Evolutionary conservation across 2,329 filamentous ascomycete species (phyloP).

Genomic region (Cercospora sp.): DNA sequence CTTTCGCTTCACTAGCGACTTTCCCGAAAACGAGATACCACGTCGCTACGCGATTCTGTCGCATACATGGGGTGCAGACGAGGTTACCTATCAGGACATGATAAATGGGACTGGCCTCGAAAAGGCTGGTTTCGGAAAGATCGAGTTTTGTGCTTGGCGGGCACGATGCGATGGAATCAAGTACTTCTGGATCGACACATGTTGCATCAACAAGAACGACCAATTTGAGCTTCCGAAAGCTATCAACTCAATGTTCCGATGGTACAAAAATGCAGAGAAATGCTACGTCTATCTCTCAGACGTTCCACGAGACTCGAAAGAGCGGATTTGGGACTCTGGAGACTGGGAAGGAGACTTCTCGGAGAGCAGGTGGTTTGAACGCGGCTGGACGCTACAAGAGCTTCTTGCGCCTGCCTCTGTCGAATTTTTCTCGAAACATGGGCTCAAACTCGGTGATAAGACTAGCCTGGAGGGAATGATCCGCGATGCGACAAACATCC

Average conservation of each 20-base stretch:
- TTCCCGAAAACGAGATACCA: neutral
- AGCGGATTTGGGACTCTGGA: neutral
- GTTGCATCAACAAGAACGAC: neutral
- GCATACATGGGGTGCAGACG: neutral
- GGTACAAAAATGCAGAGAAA: too few relatives aligned
- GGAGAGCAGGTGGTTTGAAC: too few relatives aligned
- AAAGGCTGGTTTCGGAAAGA: neutral
- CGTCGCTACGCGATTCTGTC: neutral
- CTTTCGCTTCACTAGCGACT: neutral
- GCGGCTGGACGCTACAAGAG: conserved; percentile 8
- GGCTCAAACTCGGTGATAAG: neutral
- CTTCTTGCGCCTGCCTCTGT: neutral
- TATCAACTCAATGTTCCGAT: too few relatives aligned
- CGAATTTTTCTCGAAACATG: neutral
- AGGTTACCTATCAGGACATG: neutral
- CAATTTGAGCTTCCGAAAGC: neutral
- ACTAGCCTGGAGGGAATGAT: neutral
- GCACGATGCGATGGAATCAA: neutral
- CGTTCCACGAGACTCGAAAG: neutral
- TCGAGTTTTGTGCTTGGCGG: neutral
- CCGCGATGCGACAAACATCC: neutral
- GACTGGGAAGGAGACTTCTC: neutral
- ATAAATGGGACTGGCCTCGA: neutral
- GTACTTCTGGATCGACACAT: too few relatives aligned
- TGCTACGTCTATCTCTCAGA: neutral